phyloP scores from a whole-genome alignment of 768 basidiomycete genomes.

The Daedaleopsis sinensis region DNA sequence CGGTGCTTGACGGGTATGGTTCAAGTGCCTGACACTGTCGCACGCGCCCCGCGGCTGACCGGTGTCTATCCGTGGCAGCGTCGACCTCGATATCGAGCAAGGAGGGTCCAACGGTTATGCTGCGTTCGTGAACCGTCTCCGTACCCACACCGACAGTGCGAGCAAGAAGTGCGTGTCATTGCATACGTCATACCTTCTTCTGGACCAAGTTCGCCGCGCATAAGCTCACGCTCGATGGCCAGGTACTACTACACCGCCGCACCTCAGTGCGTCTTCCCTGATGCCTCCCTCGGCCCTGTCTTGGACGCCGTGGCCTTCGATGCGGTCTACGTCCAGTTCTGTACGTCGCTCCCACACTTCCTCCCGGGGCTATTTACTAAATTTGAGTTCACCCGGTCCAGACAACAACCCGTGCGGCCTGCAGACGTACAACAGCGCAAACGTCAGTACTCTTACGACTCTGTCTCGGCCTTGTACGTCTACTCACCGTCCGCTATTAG shows the following conservation, averaged over 20 bases:
- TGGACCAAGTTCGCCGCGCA: too few species aligned
- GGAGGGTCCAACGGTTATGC: conserved; percentile 37
- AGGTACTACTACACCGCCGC: conserved; percentile 41
- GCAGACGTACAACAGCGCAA: conserved; percentile 53
- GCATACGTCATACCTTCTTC: not conserved
- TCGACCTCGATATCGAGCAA: conserved; percentile 44
- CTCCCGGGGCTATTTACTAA: not conserved
- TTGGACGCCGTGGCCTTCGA: conserved; percentile 42
- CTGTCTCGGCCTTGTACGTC: not conserved
- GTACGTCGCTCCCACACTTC: conserved; percentile 22
- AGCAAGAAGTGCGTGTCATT: conserved; percentile 35
- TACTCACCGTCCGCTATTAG: conserved; percentile 31
- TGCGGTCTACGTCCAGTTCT: conserved; percentile 53
- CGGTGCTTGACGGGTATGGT: conserved; percentile 48
- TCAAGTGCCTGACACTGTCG: not conserved
- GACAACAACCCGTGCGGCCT: conserved; percentile 49
- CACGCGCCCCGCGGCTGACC: not conserved
- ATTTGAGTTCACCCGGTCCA: conserved; percentile 21
- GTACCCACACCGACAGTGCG: conserved; percentile 35
- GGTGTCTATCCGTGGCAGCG: conserved; percentile 22
- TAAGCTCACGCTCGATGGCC: not conserved
- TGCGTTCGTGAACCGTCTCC: conserved; percentile 40
- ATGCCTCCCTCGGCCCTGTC: conserved; percentile 37
- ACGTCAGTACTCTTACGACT: conserved; percentile 41
- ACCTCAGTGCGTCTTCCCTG: conserved; percentile 44